Evolutionary conservation across 139 green algal species (phyloP).

Genomic region (Chlamydomonas sphaeroides): DNA sequence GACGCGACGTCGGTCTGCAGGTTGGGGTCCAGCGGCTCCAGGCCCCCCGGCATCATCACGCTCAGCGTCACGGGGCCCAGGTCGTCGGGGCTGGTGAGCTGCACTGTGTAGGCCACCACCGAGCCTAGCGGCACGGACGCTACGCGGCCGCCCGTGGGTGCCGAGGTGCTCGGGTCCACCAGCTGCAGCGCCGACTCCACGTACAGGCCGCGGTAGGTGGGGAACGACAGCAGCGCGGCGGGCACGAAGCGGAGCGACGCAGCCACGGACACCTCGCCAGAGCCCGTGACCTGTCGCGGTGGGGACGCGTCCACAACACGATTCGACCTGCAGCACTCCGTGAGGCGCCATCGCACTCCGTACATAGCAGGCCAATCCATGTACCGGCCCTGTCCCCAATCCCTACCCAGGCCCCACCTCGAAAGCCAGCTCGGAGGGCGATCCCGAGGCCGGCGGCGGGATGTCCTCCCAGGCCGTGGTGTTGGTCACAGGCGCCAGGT

Average conservation of each 20-base stretch:
- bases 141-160: conserved; percentile 46
- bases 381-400: not conserved
- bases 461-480: conserved; percentile 33
- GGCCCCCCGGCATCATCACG: conserved; percentile 65
- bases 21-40: conserved; percentile 74
- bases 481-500: conserved; percentile 2
- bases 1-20: not conserved
- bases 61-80: conserved; percentile 57
- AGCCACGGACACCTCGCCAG: conserved; percentile 55
- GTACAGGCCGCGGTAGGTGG: conserved; percentile 71
- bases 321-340: not conserved
- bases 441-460: not conserved
- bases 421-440: conserved; percentile 8
- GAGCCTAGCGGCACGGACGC: conserved; percentile 48
- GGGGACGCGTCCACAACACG: not conserved
- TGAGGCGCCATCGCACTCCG: too few relatives aligned
- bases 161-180: conserved; percentile 36
- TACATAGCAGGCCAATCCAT: too few relatives aligned
- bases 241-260: conserved; percentile 67
- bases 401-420: not conserved
- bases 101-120: conserved; percentile 59
- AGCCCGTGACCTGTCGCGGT: conserved; percentile 18
- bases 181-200: conserved; percentile 58
- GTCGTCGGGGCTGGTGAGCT: conserved; percentile 73
- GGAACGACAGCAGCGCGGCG: conserved; percentile 55